A percentile compares a stretch with the other conserved stretches of the same genome.
Evolutionary conservation across 2,329 filamentous ascomycete species (phyloP).

Genomic region (Aciculosporium take): DNA sequence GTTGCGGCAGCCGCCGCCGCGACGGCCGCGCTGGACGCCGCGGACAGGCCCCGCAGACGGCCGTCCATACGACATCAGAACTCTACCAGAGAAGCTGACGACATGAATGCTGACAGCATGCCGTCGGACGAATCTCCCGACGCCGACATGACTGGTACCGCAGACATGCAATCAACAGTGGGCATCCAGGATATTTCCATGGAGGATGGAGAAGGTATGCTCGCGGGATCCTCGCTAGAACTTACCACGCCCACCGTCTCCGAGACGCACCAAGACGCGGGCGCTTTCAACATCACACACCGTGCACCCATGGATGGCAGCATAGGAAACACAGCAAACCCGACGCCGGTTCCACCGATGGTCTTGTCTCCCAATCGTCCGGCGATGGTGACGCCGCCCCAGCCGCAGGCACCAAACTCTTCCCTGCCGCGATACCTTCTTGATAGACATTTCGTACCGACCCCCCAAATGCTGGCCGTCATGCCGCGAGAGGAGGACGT

Average conservation of each 20-base stretch:
- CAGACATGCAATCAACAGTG: conserved; percentile 67
- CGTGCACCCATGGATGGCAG: conserved; percentile 73
- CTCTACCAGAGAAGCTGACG: conserved; percentile 81
- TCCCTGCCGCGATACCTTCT: conserved; percentile 68
- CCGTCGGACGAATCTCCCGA: conserved; percentile 65
- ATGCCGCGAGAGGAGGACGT: conserved; percentile 98
- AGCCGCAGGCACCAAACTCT: conserved; percentile 56
- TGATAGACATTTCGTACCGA: conserved; percentile 55
- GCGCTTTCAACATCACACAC: conserved; percentile 90
- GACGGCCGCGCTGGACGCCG: conserved; percentile 34
- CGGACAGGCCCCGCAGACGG: conserved; percentile 47
- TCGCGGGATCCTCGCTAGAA: conserved; percentile 60
- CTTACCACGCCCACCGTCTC: conserved; percentile 66
- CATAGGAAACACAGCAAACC: conserved; percentile 57
- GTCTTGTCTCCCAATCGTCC: conserved; percentile 63
- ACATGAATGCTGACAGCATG: conserved; percentile 70
- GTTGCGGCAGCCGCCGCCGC: conserved; percentile 29
- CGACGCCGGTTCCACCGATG: conserved; percentile 50
- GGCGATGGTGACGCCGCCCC: conserved; percentile 54
- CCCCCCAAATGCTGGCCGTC: conserved; percentile 64
- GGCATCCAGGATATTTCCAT: conserved; percentile 72
- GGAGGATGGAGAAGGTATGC: conserved; percentile 66
- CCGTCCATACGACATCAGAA: conserved; percentile 82
- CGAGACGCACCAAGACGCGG: conserved; percentile 64
- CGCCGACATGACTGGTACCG: conserved; percentile 64